Evolutionary conservation across 345 rosid species (phyloP).

Genomic region (Linum usitatissimum): DNA sequence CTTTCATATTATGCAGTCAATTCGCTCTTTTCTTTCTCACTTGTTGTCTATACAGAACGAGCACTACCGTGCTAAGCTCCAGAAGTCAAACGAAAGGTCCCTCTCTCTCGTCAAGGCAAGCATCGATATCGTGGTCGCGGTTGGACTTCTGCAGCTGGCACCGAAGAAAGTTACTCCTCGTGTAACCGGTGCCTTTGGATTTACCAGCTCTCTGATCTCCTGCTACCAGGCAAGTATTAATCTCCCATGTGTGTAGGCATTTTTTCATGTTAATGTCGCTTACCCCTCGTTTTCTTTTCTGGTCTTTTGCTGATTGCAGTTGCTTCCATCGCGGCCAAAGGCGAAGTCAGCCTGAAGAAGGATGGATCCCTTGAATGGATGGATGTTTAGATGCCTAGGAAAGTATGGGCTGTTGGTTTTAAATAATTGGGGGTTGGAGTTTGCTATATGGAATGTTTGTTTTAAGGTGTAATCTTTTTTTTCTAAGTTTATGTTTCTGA

Average conservation of each 20-base stretch:
- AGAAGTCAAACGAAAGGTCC: slow-evolving; percentile 73
- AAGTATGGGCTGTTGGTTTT: not conserved
- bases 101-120: slow-evolving; percentile 71
- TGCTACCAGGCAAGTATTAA: slow-evolving; percentile 73
- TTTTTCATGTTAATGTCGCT: not conserved
- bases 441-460: not conserved
- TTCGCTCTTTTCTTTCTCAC: too few species aligned
- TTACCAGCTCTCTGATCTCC: slow-evolving; percentile 69
- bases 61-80: slow-evolving; percentile 57
- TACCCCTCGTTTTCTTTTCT: not conserved
- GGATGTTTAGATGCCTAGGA: not conserved
- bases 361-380: not conserved
- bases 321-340: slow-evolving; percentile 58
- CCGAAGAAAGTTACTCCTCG: slow-evolving; percentile 88
- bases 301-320: slow-evolving; percentile 28
- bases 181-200: slow-evolving; percentile 80
- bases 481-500: not conserved
- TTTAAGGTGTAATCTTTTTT: not conserved
- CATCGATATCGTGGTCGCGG: slow-evolving; percentile 79
- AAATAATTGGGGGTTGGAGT: not conserved
- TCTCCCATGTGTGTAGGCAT: too few species aligned
- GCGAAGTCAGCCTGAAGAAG: slow-evolving; percentile 37
- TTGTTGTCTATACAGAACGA: slow-evolving; percentile 40
- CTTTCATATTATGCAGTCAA: not conserved
- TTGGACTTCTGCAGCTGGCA: slow-evolving; percentile 76